Base-by-base conservation (phyloP, 2,329 filamentous ascomycete genomes). In the Sphaerulina populicola region DNA sequence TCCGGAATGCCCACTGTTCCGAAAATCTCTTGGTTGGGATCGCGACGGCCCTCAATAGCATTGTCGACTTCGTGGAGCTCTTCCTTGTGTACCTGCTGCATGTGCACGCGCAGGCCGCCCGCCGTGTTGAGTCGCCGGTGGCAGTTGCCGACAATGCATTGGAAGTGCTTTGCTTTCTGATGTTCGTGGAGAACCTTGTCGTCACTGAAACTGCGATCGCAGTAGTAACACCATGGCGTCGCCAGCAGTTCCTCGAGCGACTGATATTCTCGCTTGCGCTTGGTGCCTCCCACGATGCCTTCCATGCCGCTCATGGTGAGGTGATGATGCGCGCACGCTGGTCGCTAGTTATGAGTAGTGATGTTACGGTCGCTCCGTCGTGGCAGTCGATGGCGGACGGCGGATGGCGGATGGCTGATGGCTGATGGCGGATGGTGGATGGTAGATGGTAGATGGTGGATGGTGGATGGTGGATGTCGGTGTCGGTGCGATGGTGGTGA, bases 161-260 rank as follows among this genome's bases (percentile, higher is more conserved):
- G 96, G 77, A 95, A 97, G 71, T 98, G 93, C 72, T 97, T 97
- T n/a, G 91, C 90, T 69, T 96, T 97, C 67, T 97, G 93, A 70
- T 98, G 93, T 52, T 87, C 90, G 62, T 95, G 94, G 58, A 98
- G 82, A 61, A 97, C 89, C 75, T 95, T 96, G 42, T 95, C 71
- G 69, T 98, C 93, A 69, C 97, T 90, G 68, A 97, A 98, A 72
- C 97, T 91, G 73, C 91, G 86, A 72, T 98, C 93, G 83, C 93
- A 98, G 75, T 98, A 98, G 73, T 95, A 98, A 74, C 93, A 98
- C 90, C 90, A 97, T 44, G 91, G 86, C 52, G 90, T 85, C 60
- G 77, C 75, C 56, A 98, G 80, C 61, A 95, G 77, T 72, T 97
- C 89, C 73, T 97, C 87, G 61, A 96, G 76, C 63, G 90, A 82